Base-by-base conservation (phyloP, 106 monocot species). In the Dioscorea zingiberensis region DNA sequence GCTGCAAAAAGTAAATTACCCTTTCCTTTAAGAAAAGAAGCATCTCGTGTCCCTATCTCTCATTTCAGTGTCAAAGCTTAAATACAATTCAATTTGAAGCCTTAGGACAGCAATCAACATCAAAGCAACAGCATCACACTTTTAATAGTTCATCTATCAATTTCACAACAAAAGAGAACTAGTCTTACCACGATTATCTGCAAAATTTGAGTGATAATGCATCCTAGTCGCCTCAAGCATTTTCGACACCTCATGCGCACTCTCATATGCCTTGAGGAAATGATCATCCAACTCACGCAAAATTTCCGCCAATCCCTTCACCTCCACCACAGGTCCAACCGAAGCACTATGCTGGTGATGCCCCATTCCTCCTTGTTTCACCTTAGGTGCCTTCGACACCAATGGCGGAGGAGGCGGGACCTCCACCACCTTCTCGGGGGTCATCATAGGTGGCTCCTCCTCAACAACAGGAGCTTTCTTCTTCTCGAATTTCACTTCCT, bases 171-270 rank as follows among this genome's bases (percentile, higher is more conserved):
- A 10, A 38, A 38, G 38, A 38, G 9, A 38, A 10, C 38, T n/a
- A 11, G 4, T 6, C 63, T 54, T 64, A 77, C 94, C 94, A 44
- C 89, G 78, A 63, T 84, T 87, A 63, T 90, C 94, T 3, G 84
- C 94, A 55, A 84, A 90, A 68, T 94, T 94, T 14, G 94, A 94
- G 76, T 94, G 94, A 44, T 90, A 94, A 79, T 94, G 89, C 79
- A 94, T 68, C 62, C 86, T 67, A 5, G 78, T 82, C 19, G 94
- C 84, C 71, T 94, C 94, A 13, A 94, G 86, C 84, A 87, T 90
- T 60, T 81, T 84, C 0, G 86, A 84, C 10, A 90, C 89, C 21
- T 81, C 77, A 19, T 81, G 59, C 4, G 94, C 86, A 55, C 89
- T 87, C 76, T 87, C 74, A 1, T 44, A 91, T 13, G 95, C 83